Conservation (phyloP, 2,329 filamentous ascomycete genomes). For the Raffaelea albimanens region DNA sequence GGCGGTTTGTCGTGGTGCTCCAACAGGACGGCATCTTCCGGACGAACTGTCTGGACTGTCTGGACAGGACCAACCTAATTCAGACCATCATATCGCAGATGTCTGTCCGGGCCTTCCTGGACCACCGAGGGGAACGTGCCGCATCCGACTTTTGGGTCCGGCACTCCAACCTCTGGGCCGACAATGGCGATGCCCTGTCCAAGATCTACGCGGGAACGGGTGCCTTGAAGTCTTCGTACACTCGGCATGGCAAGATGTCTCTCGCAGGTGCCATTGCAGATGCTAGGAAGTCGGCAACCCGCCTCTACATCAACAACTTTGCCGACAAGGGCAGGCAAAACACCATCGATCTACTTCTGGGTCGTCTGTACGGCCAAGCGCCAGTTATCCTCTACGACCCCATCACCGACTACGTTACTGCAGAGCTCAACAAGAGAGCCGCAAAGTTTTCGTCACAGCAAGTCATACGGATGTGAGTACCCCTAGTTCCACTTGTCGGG, state of each 20-base stretch:
- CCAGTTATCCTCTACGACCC: constrained; percentile 87
- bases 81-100: constrained; percentile 94
- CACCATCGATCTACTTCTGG: constrained; percentile 88
- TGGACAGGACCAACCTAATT: constrained; percentile 91
- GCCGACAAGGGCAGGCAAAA: constrained; percentile 86
- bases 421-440: constrained; percentile 59
- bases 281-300: constrained; percentile 84
- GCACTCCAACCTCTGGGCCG: constrained; percentile 91
- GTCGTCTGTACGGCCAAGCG: constrained; percentile 71
- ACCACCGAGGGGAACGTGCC: constrained; percentile 59
- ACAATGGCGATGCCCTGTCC: constrained; percentile 89
- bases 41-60: constrained; percentile 91
- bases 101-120: constrained; percentile 77
- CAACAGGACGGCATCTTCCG: constrained; percentile 94
- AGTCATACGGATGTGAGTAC: constrained; percentile 61
- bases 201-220: constrained; percentile 96
- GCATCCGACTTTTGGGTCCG: constrained; percentile 80
- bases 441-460: constrained; percentile 68
- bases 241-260: constrained; percentile 90
- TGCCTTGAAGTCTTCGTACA: constrained; percentile 91
- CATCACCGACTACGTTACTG: constrained; percentile 80
- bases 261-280: constrained; percentile 90
- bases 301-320: constrained; percentile 97
- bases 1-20: constrained; percentile 57
- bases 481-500: neutral